Percentiles rank a stretch among this genome's conserved stretches.
These are phyloP conservation scores for Fusarium nisikadoi DNA, from an alignment of 2,329 filamentous ascomycete genomes.

Conservation along the genomic window DNA sequence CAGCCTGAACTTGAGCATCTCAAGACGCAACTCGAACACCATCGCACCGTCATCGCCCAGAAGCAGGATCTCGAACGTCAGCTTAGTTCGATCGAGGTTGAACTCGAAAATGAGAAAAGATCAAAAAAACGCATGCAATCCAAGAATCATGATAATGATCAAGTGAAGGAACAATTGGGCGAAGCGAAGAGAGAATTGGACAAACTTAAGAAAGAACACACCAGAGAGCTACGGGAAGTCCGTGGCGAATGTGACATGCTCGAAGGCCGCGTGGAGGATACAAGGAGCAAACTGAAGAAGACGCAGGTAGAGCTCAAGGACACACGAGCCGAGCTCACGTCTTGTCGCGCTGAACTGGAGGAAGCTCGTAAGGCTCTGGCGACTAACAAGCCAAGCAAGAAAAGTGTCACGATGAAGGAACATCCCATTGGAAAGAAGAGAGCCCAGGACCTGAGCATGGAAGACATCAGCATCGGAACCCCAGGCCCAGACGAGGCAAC, in stretches of 20 bases:
- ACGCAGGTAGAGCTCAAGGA: constrained; percentile 80
- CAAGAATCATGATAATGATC: constrained; percentile 53
- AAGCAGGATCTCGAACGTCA: constrained; percentile 84
- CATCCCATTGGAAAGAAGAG: constrained; percentile 58
- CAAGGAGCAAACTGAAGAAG: constrained; percentile 72
- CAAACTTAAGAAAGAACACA: constrained; percentile 57
- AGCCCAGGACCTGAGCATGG: constrained; percentile 56
- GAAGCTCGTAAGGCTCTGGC: constrained; percentile 38
- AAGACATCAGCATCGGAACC: constrained; percentile 60
- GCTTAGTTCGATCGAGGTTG: constrained; percentile 78
- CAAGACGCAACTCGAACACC: constrained; percentile 63
- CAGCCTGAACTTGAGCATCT: constrained; percentile 68
- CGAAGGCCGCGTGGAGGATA: constrained; percentile 71
- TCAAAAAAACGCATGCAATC: constrained; percentile 48
- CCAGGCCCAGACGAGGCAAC: constrained; percentile 56
- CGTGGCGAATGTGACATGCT: constrained; percentile 71
- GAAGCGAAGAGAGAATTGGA: constrained; percentile 57
- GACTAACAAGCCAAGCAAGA: constrained; percentile 37
- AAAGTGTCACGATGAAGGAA: constrained; percentile 36
- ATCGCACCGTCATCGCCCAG: constrained; percentile 78
- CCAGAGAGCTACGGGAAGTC: constrained; percentile 68
- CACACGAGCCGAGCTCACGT: constrained; percentile 54
- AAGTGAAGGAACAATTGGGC: constrained; percentile 52
- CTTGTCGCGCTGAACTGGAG: constrained; percentile 56
- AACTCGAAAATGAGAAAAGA: constrained; percentile 80